These are phyloP conservation scores for Bimuria novae-zelandiae DNA, from an alignment of 2,329 filamentous ascomycete species.

Conservation along the genomic window DNA sequence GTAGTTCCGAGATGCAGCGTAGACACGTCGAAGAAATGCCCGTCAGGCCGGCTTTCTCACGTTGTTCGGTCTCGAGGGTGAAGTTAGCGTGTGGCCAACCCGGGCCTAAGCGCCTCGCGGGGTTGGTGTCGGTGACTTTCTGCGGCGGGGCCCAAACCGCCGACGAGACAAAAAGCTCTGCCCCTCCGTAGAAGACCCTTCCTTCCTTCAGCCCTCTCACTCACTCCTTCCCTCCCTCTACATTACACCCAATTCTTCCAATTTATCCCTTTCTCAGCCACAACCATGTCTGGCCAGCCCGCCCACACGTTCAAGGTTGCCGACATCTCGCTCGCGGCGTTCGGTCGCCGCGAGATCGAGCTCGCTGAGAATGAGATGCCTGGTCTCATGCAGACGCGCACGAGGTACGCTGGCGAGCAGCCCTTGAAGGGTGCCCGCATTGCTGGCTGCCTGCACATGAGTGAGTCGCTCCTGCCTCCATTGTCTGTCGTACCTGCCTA, in stretches of 20 bases:
- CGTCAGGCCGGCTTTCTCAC: not conserved
- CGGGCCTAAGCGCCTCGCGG: constrained; percentile 1
- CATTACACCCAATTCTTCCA: constrained; percentile 2
- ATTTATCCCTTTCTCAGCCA: constrained; percentile 19
- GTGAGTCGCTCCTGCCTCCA: constrained; percentile 50
- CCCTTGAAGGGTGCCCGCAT: constrained; percentile 93
- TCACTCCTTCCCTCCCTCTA: constrained; percentile 1
- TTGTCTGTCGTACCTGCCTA: constrained; percentile 17
- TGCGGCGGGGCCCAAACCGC: constrained; percentile 8
- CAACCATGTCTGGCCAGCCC: constrained; percentile 68
- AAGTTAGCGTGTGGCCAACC: not conserved
- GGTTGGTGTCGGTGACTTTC: constrained; percentile 7
- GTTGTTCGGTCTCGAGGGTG: not conserved
- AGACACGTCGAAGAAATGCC: not conserved
- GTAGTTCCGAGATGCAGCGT: not conserved
- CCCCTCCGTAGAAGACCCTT: constrained; percentile 14
- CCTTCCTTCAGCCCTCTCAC: not conserved
- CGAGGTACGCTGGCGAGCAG: constrained; percentile 91
- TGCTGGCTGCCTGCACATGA: constrained; percentile 98
- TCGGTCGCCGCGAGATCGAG: constrained; percentile 98
- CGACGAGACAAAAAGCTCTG: constrained; percentile 8
- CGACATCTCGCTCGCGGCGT: constrained; percentile 94
- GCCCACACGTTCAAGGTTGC: constrained; percentile 97
- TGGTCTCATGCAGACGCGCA: constrained; percentile 92
- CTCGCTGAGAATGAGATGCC: constrained; percentile 93